Percentiles rank a stretch among this genome's conserved stretches.
Conservation (phyloP, 2,329 filamentous ascomycete genomes). For the Moelleriella libera region DNA sequence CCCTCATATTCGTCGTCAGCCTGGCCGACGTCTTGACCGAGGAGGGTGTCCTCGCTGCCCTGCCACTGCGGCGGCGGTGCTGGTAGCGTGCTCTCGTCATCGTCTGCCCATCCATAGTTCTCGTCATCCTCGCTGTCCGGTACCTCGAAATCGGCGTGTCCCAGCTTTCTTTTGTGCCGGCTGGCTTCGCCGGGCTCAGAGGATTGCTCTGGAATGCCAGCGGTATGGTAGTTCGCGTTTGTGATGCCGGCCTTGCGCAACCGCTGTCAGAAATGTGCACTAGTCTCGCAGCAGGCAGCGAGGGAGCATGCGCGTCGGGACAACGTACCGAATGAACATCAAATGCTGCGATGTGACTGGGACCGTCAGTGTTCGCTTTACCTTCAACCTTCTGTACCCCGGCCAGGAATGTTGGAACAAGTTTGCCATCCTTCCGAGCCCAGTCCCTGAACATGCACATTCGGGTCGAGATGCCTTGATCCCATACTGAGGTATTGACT, state of each 20-base stretch:
- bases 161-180: slow-evolving; percentile 48
- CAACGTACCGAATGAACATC: slow-evolving; percentile 28
- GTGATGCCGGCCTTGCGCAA: slow-evolving; percentile 26
- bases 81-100: slow-evolving; percentile 47
- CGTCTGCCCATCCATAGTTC: slow-evolving; percentile 59
- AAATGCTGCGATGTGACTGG: slow-evolving; percentile 34
- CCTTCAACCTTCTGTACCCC: slow-evolving; percentile 54
- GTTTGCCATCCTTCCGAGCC: slow-evolving; percentile 33
- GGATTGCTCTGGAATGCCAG: slow-evolving; percentile 14
- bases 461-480: slow-evolving; percentile 58
- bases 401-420: slow-evolving; percentile 40
- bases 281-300: neutral
- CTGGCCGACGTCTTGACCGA: slow-evolving; percentile 30
- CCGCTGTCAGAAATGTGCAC: neutral
- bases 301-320: neutral
- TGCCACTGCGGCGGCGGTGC: slow-evolving; percentile 52
- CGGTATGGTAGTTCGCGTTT: slow-evolving; percentile 24
- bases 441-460: slow-evolving; percentile 72
- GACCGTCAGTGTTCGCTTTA: slow-evolving; percentile 22
- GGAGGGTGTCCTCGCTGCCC: slow-evolving; percentile 49
- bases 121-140: slow-evolving; percentile 53
- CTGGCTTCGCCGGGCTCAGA: slow-evolving; percentile 16
- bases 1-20: slow-evolving; percentile 18
- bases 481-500: slow-evolving; percentile 66
- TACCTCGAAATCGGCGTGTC: slow-evolving; percentile 43